phyloP scores from a whole-genome alignment of 2,329 filamentous ascomycete genomes.

The Cladosporium phlei region DNA sequence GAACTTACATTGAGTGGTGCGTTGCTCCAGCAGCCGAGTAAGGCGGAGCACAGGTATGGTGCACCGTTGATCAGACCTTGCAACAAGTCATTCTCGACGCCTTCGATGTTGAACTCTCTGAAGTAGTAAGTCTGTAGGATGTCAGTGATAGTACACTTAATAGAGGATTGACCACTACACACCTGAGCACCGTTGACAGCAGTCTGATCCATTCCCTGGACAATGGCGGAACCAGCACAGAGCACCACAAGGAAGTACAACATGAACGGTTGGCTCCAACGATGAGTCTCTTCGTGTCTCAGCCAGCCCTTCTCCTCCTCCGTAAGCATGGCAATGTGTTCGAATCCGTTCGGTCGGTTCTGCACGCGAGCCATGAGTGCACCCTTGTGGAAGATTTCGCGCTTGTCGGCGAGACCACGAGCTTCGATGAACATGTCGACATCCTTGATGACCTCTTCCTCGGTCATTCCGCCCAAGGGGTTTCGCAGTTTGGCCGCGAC shows the following conservation, averaged over 20 bases:
- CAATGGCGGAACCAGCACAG: slow-evolving; percentile 52
- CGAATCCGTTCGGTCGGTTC: slow-evolving; percentile 23
- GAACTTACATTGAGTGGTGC: slow-evolving; percentile 58
- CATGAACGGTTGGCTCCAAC: slow-evolving; percentile 69
- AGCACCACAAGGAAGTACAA: slow-evolving; percentile 49
- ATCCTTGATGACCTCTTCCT: slow-evolving; percentile 24
- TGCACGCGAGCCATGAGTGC: slow-evolving; percentile 25
- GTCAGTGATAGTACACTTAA: neutral
- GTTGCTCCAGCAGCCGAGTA: slow-evolving; percentile 68
- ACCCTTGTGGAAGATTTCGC: slow-evolving; percentile 24
- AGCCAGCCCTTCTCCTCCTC: slow-evolving; percentile 55
- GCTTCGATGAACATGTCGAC: slow-evolving; percentile 23
- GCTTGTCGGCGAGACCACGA: slow-evolving; percentile 21
- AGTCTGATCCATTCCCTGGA: slow-evolving; percentile 50
- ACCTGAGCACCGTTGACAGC: slow-evolving; percentile 43
- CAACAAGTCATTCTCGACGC: slow-evolving; percentile 27
- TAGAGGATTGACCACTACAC: neutral
- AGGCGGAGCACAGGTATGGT: slow-evolving; percentile 62
- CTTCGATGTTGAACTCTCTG: slow-evolving; percentile 23
- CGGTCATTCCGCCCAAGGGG: slow-evolving; percentile 27
- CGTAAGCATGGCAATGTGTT: slow-evolving; percentile 43
- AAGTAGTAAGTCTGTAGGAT: slow-evolving; percentile 23
- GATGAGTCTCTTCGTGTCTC: slow-evolving; percentile 57
- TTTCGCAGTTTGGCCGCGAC: slow-evolving; percentile 24
- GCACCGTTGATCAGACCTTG: slow-evolving; percentile 55